These are phyloP conservation scores for Pseudomonodictys pantanalensis DNA, from an alignment of 495 filamentous ascomycete genomes.

Conservation along the genomic window DNA sequence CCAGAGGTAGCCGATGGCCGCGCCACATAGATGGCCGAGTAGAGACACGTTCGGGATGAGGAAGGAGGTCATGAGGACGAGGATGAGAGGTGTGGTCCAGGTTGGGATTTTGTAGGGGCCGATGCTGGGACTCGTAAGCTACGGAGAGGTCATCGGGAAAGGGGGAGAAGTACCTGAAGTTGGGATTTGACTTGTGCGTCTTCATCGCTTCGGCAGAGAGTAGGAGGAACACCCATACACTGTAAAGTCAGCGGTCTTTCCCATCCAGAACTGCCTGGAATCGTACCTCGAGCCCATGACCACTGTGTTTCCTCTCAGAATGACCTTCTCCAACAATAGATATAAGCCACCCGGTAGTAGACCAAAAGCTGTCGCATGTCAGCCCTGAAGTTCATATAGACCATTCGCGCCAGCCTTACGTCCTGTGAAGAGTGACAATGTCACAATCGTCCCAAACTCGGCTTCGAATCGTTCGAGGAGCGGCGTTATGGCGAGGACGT, in stretches of 20 bases:
- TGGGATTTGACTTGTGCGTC: constrained; percentile 68
- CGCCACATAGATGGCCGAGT: constrained; percentile 79
- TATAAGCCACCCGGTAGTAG: constrained; percentile 41
- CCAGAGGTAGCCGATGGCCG: constrained; percentile 79
- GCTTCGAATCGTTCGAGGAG: constrained; percentile 88
- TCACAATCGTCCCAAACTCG: constrained; percentile 88
- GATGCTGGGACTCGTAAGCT: constrained; percentile 40
- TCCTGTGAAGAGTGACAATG: constrained; percentile 79
- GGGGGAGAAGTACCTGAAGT: constrained; percentile 54
- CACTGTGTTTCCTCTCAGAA: constrained; percentile 40
- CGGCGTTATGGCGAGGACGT: constrained; percentile 74
- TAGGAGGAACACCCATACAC: constrained; percentile 89
- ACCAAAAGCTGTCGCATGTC: constrained; percentile 35
- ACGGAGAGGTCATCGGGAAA: neutral
- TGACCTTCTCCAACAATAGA: constrained; percentile 35
- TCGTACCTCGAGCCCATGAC: constrained; percentile 80
- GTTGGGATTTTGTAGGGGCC: constrained; percentile 79
- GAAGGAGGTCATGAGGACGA: constrained; percentile 66
- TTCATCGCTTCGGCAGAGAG: constrained; percentile 80
- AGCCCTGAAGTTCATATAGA: constrained; percentile 2
- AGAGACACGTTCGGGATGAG: constrained; percentile 78
- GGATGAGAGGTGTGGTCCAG: constrained; percentile 80
- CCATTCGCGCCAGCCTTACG: constrained; percentile 56
- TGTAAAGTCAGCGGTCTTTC: constrained; percentile 34
- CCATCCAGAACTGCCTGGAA: neutral